Conservation (phyloP, 495 filamentous ascomycete species). For the Poronia punctata region DNA sequence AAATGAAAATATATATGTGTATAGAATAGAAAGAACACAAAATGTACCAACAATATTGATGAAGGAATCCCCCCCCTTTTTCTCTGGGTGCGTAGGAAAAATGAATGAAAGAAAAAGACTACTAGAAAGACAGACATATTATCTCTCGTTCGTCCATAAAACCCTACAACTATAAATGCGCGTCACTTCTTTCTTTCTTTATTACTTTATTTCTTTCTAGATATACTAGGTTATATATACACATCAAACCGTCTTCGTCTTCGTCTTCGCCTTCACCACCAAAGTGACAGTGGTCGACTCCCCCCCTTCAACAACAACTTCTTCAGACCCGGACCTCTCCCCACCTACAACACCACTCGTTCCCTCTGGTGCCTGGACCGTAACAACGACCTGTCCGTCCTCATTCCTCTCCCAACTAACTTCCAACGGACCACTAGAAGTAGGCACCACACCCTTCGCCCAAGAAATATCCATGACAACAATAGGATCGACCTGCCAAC, state of each 20-base stretch:
- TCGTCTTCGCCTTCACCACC: neutral
- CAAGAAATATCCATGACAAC: conserved; percentile 26
- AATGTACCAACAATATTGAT: too few relatives aligned
- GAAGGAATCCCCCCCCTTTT: too few relatives aligned
- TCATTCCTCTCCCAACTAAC: conserved; percentile 28
- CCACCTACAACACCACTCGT: conserved; percentile 19
- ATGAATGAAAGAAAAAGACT: too few relatives aligned
- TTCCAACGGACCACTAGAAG: conserved; percentile 27
- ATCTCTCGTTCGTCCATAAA: too few relatives aligned
- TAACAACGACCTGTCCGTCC: conserved; percentile 16
- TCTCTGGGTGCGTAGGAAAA: too few relatives aligned
- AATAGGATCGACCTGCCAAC: conserved; percentile 29
- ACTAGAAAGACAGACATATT: too few relatives aligned
- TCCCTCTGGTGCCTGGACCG: conserved; percentile 15
- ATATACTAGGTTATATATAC: too few relatives aligned
- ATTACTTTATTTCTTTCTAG: too few relatives aligned
- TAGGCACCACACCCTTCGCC: conserved; percentile 35
- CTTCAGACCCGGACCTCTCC: conserved; percentile 7
- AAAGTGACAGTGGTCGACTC: neutral
- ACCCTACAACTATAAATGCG: too few relatives aligned
- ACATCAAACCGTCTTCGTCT: neutral
- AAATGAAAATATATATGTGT: too few relatives aligned
- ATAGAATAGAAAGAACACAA: too few relatives aligned
- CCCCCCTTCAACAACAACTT: conserved; percentile 6
- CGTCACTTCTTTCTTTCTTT: too few relatives aligned